Percentiles rank a stretch among this genome's conserved stretches.
phyloP scores from a whole-genome alignment of 208 protist species.

The Trypanosomatidae sp. region DNA sequence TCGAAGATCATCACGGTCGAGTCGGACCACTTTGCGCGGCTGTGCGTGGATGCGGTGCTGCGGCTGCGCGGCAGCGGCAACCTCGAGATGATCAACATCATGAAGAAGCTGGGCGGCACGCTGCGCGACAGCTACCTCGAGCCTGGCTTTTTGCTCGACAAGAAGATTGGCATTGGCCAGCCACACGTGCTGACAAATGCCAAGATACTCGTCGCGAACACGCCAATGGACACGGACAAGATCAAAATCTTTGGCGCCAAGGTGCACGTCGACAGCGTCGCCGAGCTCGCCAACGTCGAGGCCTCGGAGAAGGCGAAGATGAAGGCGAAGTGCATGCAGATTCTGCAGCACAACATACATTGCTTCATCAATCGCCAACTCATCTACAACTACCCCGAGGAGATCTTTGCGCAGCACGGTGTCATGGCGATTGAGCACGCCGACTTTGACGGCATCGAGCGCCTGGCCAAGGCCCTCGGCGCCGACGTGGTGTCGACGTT shows the following conservation, averaged over 20 bases:
- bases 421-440: conserved; percentile 99
- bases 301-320: conserved; percentile 95
- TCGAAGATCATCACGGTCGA: conserved; percentile 97
- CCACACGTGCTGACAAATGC: conserved; percentile 95
- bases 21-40: conserved; percentile 97
- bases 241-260: conserved; percentile 97
- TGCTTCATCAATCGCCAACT: conserved; percentile 99
- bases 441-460: conserved; percentile 98
- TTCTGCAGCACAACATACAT: conserved; percentile 94
- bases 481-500: conserved; percentile 99
- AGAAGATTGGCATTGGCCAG: conserved; percentile 98
- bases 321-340: conserved; percentile 94
- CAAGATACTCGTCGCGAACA: conserved; percentile 99
- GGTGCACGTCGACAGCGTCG: conserved; percentile 91
- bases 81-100: conserved; percentile 98
- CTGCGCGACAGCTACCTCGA: conserved; percentile 98
- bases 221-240: conserved; percentile 99
- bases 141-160: conserved; percentile 98
- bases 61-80: conserved; percentile 90
- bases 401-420: conserved; percentile 95
- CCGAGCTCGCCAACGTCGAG: conserved; percentile 97
- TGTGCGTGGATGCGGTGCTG: conserved; percentile 98
- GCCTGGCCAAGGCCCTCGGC: conserved; percentile 91
- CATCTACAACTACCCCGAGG: conserved; percentile 99
- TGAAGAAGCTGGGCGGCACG: conserved; percentile 97